Conservation (phyloP, 2,329 filamentous ascomycete species). For the Penicillium sp. region DNA sequence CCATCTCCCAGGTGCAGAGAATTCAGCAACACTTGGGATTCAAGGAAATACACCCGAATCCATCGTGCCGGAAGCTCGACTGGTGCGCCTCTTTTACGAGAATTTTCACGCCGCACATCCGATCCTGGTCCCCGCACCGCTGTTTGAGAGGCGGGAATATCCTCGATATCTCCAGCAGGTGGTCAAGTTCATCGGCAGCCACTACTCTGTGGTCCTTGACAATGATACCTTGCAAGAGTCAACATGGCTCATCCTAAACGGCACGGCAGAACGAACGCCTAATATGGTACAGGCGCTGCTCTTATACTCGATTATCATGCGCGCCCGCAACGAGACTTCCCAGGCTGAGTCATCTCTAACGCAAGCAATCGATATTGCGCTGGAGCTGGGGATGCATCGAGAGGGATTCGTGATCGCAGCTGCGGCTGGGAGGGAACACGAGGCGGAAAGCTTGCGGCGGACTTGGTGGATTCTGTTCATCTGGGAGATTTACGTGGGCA, state of each 20-base stretch:
- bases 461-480: constrained; percentile 86
- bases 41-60: not conserved
- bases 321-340: constrained; percentile 34
- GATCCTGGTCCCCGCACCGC: constrained; percentile 54
- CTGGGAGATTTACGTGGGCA: constrained; percentile 80
- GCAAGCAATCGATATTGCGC: constrained; percentile 69
- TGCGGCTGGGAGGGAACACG: constrained; percentile 57
- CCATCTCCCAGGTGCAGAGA: not conserved
- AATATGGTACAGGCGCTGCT: constrained; percentile 42
- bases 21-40: not conserved
- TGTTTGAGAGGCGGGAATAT: constrained; percentile 46
- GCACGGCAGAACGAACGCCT: constrained; percentile 27
- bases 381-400: constrained; percentile 75
- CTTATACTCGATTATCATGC: constrained; percentile 39
- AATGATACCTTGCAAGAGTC: constrained; percentile 57
- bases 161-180: constrained; percentile 53
- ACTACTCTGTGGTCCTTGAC: constrained; percentile 14
- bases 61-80: constrained; percentile 30
- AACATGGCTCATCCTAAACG: constrained; percentile 30
- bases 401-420: constrained; percentile 58
- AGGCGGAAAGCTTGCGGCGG: constrained; percentile 80
- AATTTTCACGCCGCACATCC: constrained; percentile 60
- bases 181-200: constrained; percentile 47
- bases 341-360: constrained; percentile 52
- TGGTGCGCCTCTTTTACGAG: constrained; percentile 57